These are phyloP conservation scores for Fusarium lateritium DNA, from an alignment of 2,329 filamentous ascomycete species.

Conservation along the genomic window DNA sequence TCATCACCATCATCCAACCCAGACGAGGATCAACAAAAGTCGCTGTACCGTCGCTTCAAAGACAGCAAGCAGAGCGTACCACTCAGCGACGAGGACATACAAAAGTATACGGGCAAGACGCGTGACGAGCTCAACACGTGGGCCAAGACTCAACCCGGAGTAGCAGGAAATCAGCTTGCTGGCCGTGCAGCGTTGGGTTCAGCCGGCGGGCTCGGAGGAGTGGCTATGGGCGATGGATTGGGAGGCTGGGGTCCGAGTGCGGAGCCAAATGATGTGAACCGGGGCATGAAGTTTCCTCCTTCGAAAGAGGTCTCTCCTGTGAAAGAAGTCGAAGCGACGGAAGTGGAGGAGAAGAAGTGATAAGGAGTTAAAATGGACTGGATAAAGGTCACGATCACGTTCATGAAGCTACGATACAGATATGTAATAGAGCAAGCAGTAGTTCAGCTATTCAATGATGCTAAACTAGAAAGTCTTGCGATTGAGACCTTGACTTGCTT, in stretches of 20 bases:
- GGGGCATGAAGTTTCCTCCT: constrained; percentile 57
- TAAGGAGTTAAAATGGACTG: too few relatives aligned
- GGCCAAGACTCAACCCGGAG: constrained; percentile 57
- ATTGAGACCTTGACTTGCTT: constrained; percentile 4
- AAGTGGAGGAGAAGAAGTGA: constrained; percentile 16
- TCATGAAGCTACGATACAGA: not conserved
- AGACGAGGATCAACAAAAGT: constrained; percentile 45
- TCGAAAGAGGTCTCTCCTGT: not conserved
- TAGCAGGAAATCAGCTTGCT: constrained; percentile 58
- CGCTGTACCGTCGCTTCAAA: constrained; percentile 53
- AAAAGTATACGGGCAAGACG: constrained; percentile 59
- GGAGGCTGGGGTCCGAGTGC: constrained; percentile 56
- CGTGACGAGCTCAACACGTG: constrained; percentile 55
- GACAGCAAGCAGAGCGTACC: constrained; percentile 51
- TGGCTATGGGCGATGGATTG: constrained; percentile 49
- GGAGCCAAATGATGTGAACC: constrained; percentile 45
- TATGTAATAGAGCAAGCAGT: not conserved
- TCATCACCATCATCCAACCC: constrained; percentile 10
- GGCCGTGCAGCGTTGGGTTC: constrained; percentile 53
- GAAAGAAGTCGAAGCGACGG: not conserved
- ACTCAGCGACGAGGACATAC: constrained; percentile 58
- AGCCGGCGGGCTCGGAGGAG: constrained; percentile 51
- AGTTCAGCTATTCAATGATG: constrained; percentile 12
- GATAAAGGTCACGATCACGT: not conserved
- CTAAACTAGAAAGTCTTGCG: not conserved